Evolutionary conservation across 108 stramenopile genomes (phyloP), one percentile per base, ranked within the genome.

Genomic region (Fragilaria crotonensis): DNA sequence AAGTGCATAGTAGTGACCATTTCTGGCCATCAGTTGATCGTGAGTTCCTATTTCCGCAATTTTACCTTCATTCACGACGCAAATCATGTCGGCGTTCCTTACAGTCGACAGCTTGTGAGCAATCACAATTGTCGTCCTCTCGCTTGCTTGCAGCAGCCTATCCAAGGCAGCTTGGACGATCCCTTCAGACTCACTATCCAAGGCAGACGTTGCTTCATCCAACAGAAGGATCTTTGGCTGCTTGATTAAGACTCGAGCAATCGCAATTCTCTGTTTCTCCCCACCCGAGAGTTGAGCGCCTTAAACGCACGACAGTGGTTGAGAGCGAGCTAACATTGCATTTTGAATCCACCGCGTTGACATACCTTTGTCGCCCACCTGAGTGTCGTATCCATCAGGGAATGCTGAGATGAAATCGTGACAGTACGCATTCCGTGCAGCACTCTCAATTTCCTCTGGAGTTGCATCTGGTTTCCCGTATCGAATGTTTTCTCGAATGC

Each of bases 11-110:
- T 80, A 79, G n/a, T 32, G 23, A 22, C 73, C 78, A 14, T 59
- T 29, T 48, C 64, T 65, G 22, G 46, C 69, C 45, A 87, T 29
- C 26, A 94, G 72, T 56, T 89, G 77, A 2, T 81, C 79, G 65
- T 98, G 96, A 1, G 79, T 86, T 17, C 98, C 98, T 22, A 76
- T 75, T 62, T 97, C 96, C 9, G 89, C 84, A 9, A 98, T 67
- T 47, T 50, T 61, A 4, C 95, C 95, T 27, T 76, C 67, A 32
- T 72, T 57, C 27, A 96, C 54, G 20, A 98, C 90, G 33, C 81
- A 70, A 73, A 98, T 98, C 61, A 89, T 69, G 52, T 96, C 93
- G 0, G 95, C 95, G 61, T 77, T 62, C n/a, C 74, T 62, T 57
- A 96, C 77, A n/a, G 95, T 96, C 92, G 86, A n/a, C n/a, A n/a